Base-by-base conservation (phyloP, 495 filamentous ascomycete genomes). In the Neurospora sp. region DNA sequence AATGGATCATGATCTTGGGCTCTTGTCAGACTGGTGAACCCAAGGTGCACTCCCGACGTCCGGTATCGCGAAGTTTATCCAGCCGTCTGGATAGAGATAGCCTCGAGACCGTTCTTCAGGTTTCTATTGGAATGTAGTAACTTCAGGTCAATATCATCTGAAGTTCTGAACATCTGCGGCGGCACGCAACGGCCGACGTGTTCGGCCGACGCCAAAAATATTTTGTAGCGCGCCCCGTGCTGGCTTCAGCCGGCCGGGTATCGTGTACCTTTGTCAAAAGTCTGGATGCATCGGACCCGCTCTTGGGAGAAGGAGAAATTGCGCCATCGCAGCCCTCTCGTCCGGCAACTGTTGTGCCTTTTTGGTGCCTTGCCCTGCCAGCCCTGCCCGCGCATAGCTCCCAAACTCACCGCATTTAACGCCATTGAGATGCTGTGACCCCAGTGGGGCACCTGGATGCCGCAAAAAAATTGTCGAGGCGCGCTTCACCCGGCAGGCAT, bases 261-360 rank as follows among this genome's bases (percentile, higher is more conserved):
- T 73, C 70, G 11, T 8, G 59, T 76, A 79, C 78, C 45, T 66
- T 4, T 66, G 54, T 31, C 2, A 66, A 7, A 66, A 66, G 54
- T 66, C 54, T 66, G 54, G 54, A 66, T 66, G 54, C 28, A 31
- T 74, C 38, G 74, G 73, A 66, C 74, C 74, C 74, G 72, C 70
- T 36, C 69, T 72, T 70, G 69, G 43, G 72, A 34, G 28, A 66
- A 66, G 42, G 72, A 72, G 70, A 76, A 75, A 81, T 81, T 81
- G 79, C 79, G 78, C 78, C 74, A 81, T 81, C 70, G 74, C 77
- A 74, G 73, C 77, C 79, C 74, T 34, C 28, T 34, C 13, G 54
- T 62, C 54, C 28, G 28, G 34, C 28, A 19, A 66, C 13, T 66
- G 13, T 62, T 28, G 54, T 62, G 54, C 28, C 54, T 62, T 62